A percentile compares a stretch with the other conserved stretches of the same genome.
These are phyloP conservation scores for Kwoniella botswanensis DNA, from an alignment of 768 basidiomycete genomes.

Conservation along the genomic window DNA sequence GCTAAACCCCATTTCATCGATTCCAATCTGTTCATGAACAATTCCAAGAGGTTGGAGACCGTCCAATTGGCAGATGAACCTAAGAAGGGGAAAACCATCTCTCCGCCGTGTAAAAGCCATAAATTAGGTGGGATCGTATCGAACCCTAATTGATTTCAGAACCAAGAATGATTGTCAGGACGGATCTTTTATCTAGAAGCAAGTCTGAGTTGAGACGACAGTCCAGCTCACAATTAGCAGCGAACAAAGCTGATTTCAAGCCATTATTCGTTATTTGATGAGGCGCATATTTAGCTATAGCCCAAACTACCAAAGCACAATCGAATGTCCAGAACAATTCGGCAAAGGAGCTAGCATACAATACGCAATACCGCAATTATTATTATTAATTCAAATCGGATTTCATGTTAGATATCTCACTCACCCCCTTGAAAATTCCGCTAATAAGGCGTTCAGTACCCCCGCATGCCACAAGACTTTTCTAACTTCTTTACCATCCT, in stretches of 20 bases:
- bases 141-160: slow-evolving; percentile 32
- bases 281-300: slow-evolving; percentile 42
- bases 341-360: slow-evolving; percentile 29
- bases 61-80: slow-evolving; percentile 35
- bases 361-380: background rate
- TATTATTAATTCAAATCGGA: too few species aligned
- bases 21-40: slow-evolving; percentile 43
- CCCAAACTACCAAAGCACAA: slow-evolving; percentile 50
- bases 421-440: slow-evolving; percentile 45
- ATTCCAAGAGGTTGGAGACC: slow-evolving; percentile 26
- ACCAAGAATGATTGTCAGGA: too few species aligned
- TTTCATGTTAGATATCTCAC: background rate
- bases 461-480: slow-evolving; percentile 45
- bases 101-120: slow-evolving; percentile 45
- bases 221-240: slow-evolving; percentile 42
- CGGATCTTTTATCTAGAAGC: too few species aligned
- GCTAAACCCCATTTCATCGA: slow-evolving; percentile 48
- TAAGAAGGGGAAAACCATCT: slow-evolving; percentile 44
- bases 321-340: slow-evolving; percentile 52
- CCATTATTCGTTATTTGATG: slow-evolving; percentile 22
- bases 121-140: slow-evolving; percentile 39
- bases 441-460: slow-evolving; percentile 42
- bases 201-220: background rate
- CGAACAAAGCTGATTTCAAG: slow-evolving; percentile 36
- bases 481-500: slow-evolving; percentile 33